Percentiles rank a stretch among this genome's conserved stretches.
Conservation (phyloP, 2,329 filamentous ascomycete genomes). For the Fusarium brevicatenulatum region DNA sequence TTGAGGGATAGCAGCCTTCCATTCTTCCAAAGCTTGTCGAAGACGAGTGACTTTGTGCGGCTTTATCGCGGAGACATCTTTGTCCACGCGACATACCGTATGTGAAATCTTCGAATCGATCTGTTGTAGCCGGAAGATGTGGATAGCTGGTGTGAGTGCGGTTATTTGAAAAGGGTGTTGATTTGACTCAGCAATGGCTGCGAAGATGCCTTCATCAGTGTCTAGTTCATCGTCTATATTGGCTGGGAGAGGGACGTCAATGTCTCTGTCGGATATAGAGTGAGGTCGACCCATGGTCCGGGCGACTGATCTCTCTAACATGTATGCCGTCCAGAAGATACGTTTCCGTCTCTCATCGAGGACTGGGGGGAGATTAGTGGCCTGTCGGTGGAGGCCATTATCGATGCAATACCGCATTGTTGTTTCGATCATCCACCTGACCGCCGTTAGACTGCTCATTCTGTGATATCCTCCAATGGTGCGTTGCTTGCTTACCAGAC, state of each 20-base stretch:
- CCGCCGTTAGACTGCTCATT: rapidly evolving
- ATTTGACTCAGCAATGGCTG: neutral
- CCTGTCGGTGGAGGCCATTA: neutral
- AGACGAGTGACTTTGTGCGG: neutral
- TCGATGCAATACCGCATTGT: neutral
- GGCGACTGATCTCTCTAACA: neutral
- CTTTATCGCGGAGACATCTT: neutral
- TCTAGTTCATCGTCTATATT: neutral
- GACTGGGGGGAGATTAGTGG: neutral
- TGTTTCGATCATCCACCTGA: slow-evolving; percentile 6
- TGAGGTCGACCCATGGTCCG: slow-evolving; percentile 6
- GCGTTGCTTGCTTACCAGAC: neutral
- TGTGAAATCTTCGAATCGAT: slow-evolving; percentile 3
- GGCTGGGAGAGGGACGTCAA: neutral
- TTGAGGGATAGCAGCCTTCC: neutral
- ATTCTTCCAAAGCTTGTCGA: neutral
- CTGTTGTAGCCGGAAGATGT: neutral
- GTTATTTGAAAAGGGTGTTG: neutral
- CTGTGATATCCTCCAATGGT: rapidly evolving
- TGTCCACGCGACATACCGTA: neutral
- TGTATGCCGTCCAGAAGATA: slow-evolving; percentile 5
- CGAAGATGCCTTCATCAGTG: neutral
- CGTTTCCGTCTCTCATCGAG: neutral
- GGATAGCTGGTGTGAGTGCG: neutral
- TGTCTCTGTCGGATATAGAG: slow-evolving; percentile 4